Conservation (phyloP, 345 rosid species). For the Citrus maxima region DNA sequence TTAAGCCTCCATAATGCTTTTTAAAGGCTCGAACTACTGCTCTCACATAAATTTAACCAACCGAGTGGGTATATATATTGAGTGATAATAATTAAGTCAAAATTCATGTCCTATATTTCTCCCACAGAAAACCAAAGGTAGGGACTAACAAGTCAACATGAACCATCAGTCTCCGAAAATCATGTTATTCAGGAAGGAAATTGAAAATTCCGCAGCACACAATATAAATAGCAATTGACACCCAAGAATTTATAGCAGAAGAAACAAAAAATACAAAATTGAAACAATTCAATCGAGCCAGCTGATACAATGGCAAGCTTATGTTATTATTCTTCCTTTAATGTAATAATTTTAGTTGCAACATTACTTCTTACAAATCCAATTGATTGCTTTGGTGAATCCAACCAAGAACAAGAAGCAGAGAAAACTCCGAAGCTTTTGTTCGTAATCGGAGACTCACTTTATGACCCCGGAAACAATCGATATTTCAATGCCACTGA, state of each 20-base stretch:
- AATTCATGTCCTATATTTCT: background rate
- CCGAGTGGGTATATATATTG: too few species aligned
- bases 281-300: background rate
- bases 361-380: background rate
- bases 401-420: background rate
- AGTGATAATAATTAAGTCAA: too few species aligned
- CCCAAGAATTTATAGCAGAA: background rate
- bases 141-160: background rate
- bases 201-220: background rate
- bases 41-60: too few species aligned
- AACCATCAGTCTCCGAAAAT: background rate
- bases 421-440: background rate
- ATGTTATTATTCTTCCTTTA: background rate
- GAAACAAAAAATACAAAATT: background rate
- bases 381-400: background rate
- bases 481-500: background rate
- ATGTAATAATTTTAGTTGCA: background rate
- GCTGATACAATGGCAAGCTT: background rate
- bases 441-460: conserved; percentile 24
- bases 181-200: background rate
- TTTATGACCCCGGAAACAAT: conserved; percentile 22
- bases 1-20: too few species aligned
- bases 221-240: background rate
- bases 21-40: too few species aligned
- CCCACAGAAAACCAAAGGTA: background rate